Evolutionary conservation across 345 rosid genomes (phyloP), one percentile per base, ranked within the genome.

Genomic region (Raphanus sativus): DNA sequence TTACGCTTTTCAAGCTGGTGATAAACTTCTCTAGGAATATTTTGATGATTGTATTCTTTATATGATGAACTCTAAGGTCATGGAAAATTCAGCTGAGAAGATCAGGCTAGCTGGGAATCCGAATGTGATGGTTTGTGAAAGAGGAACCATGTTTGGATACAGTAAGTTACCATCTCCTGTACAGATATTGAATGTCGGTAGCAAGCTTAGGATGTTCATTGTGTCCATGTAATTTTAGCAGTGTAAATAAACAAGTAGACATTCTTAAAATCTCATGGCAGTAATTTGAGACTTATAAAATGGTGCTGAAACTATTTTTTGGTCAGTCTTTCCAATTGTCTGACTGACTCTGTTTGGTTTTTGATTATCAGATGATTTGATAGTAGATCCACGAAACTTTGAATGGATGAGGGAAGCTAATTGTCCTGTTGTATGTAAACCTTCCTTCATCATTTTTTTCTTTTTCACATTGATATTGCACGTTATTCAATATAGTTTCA

Each of bases 101-200:
- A 74, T 93, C 67, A 85, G 88, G 73, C 72, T 89, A 64, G 96
- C 97, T 25, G 98, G 98, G 72, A 93, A 93, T 82, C 85, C 91
- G 34, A 86, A 91, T 81, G 94, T 94, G 21, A 94, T 94, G 99
- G 94, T 94, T 69, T 92, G 99, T 32, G 98, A 94, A 77, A 87
- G 99, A 76, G 99, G 99, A 84, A 94, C 99, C 67, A 94, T 94
- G 98, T 94, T 94, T 80, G 99, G 99, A 68, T 94, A 92, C 77
- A 88, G 99, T 94, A 90, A 92, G 98, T 87, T 60, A 16, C 28
- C 28, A 73, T 60, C 64, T 72, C 62, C 8, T 67, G 12, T 17
- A 28, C 69, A 71, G 58, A 65, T 71, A n/a, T 25, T 7, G 45
- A 63, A 62, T 13, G 25, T 6, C 28, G 21, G 54, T 48, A 48